Evolutionary conservation across 352 stramenopile genomes (phyloP), one percentile per base, ranked within the genome.

Genomic region (Globisporangium viniferum): DNA sequence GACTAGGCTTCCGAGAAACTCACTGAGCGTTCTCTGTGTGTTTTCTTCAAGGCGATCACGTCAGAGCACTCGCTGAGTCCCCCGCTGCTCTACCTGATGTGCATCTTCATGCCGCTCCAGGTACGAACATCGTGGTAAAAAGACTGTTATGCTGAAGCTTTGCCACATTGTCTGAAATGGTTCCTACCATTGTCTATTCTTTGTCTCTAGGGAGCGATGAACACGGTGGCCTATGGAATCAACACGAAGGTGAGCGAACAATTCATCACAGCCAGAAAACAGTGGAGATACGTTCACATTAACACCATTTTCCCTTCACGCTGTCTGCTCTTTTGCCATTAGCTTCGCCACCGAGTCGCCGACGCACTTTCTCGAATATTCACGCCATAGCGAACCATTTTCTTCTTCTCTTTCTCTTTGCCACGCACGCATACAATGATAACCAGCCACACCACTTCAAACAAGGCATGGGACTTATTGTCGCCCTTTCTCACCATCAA

Each of bases 81-180:
- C 0, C 53, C 72, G 7, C 74, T 93, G 61, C 69, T 93, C 6
- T 89, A 90, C 62, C 72, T 89, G 33, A 84, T 84, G 58, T 84
- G 81, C 57, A 82, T 90, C 56, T 91, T 91, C 66, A 81, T 71
- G 1, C 86, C 84, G n/a, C 73, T 92, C 3, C 86, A 94, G 76
- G 85, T 91, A 69, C 12, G 36, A 10, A 48, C 22, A 35, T 39
- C 48, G 64, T 24, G 24, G 24, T 24, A 24, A 24, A 24, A 24
- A 24, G 24, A 24, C 24, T 24, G 24, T 24, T 24, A 24, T 24
- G 24, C 24, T 24, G 24, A 24, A 24, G 24, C n/a, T 14, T 2
- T n/a, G 8, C 14, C 22, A 18, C 8, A 51, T 10, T 51, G 44
- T n/a, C 44, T 51, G 44, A 59, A 18, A n/a, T 58, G 51, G 51